Evolutionary conservation across 306 rosid genomes (phyloP), one percentile per base, ranked within the genome.

Genomic region (Lotus japonicus): DNA sequence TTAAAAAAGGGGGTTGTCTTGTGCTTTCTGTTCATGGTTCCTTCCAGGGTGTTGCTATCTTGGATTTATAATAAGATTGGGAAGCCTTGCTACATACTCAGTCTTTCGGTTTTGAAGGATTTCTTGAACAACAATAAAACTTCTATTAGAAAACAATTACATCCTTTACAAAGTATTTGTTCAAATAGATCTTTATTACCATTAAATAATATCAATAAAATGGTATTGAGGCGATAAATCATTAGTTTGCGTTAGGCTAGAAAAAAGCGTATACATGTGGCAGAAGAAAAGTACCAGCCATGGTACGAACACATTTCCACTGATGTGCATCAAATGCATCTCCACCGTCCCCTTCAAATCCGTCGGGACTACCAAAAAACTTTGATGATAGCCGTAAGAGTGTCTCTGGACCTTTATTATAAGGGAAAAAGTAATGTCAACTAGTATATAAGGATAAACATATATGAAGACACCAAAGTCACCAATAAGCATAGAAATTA

Each of bases 291-390:
- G 42, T 88, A 94, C 98, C 98, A 42, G 82, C 60, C 75, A 90
- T 73, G 48, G 98, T 90, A 43, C 86, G 91, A 71, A 86, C 94
- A 60, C 96, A 94, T 81, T 94, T 94, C 98, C 98, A 94, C 71
- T 81, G 71, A 76, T 94, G 82, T 17, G 78, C 79, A 16, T 94
- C 98, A 83, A 86, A 58, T 69, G 89, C 92, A 86, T 94, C 98
- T 41, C 96, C 87, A 9, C 8, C 53, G 2, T 94, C 95, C 58
- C 62, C 76, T 28, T 88, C 94, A 64, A 71, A 83, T 28, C 85
- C 84, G 69, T 88, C 97, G 58, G 85, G 31, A 38, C 73, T 71
- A 59, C 76, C 12, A 48, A 58, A 73, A 55, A 81, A 54, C 58
- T 66, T 73, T 41, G 97, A 88, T 31, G 94, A 80, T 58, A 83